A percentile compares a stretch with the other conserved stretches of the same genome.
These are phyloP conservation scores for Calonectria leucothoes DNA, from an alignment of 2,329 filamentous ascomycete genomes.

Conservation along the genomic window DNA sequence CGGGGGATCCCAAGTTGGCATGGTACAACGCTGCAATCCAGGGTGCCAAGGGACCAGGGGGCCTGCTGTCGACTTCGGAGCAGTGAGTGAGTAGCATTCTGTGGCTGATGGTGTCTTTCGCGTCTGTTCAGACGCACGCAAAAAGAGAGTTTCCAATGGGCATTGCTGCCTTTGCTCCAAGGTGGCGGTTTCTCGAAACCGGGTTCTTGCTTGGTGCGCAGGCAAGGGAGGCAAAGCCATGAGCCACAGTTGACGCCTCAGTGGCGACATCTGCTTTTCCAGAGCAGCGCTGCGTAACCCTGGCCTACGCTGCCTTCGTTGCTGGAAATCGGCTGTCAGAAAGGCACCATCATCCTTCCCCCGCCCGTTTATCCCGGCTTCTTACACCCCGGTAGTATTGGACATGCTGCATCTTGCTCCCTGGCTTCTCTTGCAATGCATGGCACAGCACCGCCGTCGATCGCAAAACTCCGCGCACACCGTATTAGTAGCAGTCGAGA, in stretches of 20 bases:
- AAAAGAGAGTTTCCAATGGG: background rate
- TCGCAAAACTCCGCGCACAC: background rate
- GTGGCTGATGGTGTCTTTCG: slow-evolving; percentile 1
- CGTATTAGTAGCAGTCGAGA: background rate
- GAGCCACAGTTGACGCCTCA: slow-evolving; percentile 4
- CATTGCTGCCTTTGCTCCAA: background rate
- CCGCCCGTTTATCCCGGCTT: background rate
- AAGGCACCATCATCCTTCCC: background rate
- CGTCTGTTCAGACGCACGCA: background rate
- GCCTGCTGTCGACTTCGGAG: background rate
- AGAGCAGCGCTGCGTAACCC: background rate
- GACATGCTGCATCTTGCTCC: background rate
- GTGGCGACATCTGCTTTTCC: background rate
- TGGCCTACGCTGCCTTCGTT: background rate
- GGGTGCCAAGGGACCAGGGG: slow-evolving; percentile 8
- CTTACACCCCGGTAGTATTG: background rate
- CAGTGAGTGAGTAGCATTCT: background rate
- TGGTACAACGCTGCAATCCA: slow-evolving; percentile 14
- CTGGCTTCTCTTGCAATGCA: background rate
- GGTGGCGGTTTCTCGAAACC: slow-evolving; percentile 4
- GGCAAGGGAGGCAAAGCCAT: background rate
- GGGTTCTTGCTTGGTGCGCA: background rate
- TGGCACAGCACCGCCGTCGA: background rate
- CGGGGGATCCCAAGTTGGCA: slow-evolving; percentile 15
- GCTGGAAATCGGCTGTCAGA: slow-evolving; percentile 6